A percentile compares a stretch with the other conserved stretches of the same genome.
phyloP scores from a whole-genome alignment of 2,329 filamentous ascomycete genomes.

The Pseudocercospora musae region DNA sequence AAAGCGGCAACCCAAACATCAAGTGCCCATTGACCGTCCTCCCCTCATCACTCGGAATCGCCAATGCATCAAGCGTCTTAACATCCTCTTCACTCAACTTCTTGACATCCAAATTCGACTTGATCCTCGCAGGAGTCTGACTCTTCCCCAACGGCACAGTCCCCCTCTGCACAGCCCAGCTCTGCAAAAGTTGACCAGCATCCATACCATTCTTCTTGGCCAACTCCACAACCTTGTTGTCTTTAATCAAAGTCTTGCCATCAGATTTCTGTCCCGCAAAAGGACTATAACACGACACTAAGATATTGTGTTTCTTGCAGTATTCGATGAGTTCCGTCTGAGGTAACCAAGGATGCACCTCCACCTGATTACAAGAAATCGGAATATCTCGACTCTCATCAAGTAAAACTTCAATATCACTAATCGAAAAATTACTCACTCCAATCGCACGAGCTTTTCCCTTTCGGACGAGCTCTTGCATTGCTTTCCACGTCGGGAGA shows the following conservation, averaged over 20 bases:
- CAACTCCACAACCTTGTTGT: constrained; percentile 61
- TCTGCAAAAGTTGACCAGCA: constrained; percentile 53
- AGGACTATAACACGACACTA: constrained; percentile 27
- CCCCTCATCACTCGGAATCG: constrained; percentile 30
- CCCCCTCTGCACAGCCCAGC: constrained; percentile 55
- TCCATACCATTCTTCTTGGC: constrained; percentile 58
- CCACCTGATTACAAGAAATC: constrained; percentile 29
- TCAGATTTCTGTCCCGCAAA: constrained; percentile 28
- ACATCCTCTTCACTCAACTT: constrained; percentile 38
- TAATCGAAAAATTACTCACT: constrained; percentile 31
- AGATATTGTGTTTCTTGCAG: constrained; percentile 21
- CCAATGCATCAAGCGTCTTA: constrained; percentile 39
- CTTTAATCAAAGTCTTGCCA: constrained; percentile 44
- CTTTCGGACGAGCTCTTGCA: constrained; percentile 28
- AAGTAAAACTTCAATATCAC: constrained; percentile 26
- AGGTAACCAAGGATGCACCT: constrained; percentile 31
- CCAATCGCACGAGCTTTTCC: constrained; percentile 30
- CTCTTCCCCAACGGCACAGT: constrained; percentile 55
- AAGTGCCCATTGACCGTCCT: constrained; percentile 15
- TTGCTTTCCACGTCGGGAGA: constrained; percentile 29
- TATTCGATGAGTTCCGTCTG: constrained; percentile 25
- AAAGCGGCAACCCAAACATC: constrained; percentile 18
- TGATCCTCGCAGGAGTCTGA: constrained; percentile 51
- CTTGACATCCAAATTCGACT: constrained; percentile 24
- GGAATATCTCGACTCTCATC: constrained; percentile 22